Conservation (phyloP, 345 rosid genomes). For the sweet orange (Citrus sinensis) region DVS_A1.0 CM039164.1:27911001-27911500, state of each 20-base stretch:
- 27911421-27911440: slow-evolving; percentile 26
- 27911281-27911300: slow-evolving; percentile 30
- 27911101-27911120: slow-evolving; percentile 35
- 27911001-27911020: not conserved
- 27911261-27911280: slow-evolving; percentile 19
- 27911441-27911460: slow-evolving; percentile 20
- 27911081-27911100: slow-evolving; percentile 17
- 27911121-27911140: slow-evolving; percentile 31
- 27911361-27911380: not conserved
- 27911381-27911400: slow-evolving; percentile 13
- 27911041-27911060: slow-evolving; percentile 39
- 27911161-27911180: slow-evolving; percentile 20
- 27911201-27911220: slow-evolving; percentile 53
- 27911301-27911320: slow-evolving; percentile 8
- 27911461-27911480: slow-evolving; percentile 31
- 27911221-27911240: slow-evolving; percentile 40
- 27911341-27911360: not conserved
- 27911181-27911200: slow-evolving; percentile 36
- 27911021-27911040: slow-evolving; percentile 30
- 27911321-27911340: slow-evolving; percentile 21
- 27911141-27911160: slow-evolving; percentile 40
- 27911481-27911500: slow-evolving; percentile 19
- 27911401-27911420: not conserved
- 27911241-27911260: slow-evolving; percentile 8
- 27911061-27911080: slow-evolving; percentile 8